Evolutionary conservation across 2,329 filamentous ascomycete genomes (phyloP).

Genomic region (Stagonosporopsis vannaccii): DNA sequence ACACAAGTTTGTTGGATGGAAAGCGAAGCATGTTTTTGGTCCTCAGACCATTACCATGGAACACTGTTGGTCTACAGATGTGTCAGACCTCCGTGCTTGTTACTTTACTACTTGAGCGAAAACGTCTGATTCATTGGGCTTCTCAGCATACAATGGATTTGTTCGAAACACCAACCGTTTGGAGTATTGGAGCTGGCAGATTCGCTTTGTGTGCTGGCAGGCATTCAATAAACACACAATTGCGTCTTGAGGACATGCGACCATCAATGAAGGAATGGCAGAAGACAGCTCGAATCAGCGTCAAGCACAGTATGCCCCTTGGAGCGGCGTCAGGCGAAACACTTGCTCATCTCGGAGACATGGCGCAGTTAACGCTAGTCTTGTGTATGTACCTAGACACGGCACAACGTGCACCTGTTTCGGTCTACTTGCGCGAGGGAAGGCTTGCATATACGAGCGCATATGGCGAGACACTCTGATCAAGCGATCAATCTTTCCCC

Average conservation of each 20-base stretch:
- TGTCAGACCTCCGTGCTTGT: no score
- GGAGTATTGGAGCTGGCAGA: background rate
- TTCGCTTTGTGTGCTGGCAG: background rate
- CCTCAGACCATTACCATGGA: background rate
- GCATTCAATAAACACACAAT: background rate
- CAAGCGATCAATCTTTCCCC: background rate
- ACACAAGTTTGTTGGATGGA: background rate
- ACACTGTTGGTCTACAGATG: background rate
- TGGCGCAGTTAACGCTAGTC: slow-evolving; percentile 5
- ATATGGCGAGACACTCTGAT: background rate
- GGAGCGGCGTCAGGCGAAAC: background rate
- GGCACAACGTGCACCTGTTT: background rate
- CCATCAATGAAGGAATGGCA: background rate
- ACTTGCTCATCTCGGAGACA: background rate
- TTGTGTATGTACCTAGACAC: background rate
- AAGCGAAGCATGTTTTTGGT: background rate
- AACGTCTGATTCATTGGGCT: background rate
- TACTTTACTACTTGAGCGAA: background rate
- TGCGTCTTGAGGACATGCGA: background rate
- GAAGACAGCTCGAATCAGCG: background rate
- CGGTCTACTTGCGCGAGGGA: background rate
- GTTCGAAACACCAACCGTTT: background rate
- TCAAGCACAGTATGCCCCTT: background rate
- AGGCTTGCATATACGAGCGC: slow-evolving; percentile 2
- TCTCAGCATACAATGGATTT: background rate